Evolutionary conservation across 2,329 filamentous ascomycete genomes (phyloP), one percentile per base, ranked within the genome.

Genomic region (Trichophyton rubrum): DNA sequence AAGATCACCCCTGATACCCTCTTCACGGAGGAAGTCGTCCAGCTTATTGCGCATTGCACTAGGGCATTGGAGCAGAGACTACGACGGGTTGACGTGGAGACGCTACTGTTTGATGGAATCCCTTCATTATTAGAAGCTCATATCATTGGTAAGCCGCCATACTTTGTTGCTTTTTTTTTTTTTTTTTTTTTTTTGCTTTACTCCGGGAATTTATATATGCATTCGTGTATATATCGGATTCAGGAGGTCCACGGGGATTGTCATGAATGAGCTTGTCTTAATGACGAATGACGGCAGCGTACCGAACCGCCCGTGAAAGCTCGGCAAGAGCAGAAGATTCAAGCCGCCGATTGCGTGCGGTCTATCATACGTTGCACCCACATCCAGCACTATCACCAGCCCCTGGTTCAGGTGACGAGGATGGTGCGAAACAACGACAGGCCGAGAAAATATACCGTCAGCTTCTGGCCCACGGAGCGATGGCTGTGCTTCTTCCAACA

Each of bases 11-110:
- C 90, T 2, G 92, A 99, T 74, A 88, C 91, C 70, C 81, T 84
- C 11, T 95, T 99, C 70, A 85, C 93, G 62, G 86, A 87, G 66
- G 91, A 96, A 76, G 82, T 96, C 61, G 80, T 97, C 59, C 89
- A 90, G 69, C 86, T 96, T 66, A 88, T 97, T 68, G 93, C 92
- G 45, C 92, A 97, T 74, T 93, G 89, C 73, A 96, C 90, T 45
- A 82, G 89, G 61, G 89, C 86, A 6, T 75, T 99, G 62, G 93
- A 97, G 75, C 87, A 96, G 76, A 83, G 93, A 67, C 75, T 96
- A 62, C 82, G 90, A 62, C 84, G 86, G 69, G 82, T 95, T 30
- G 91, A 97, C 74, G 72, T 96, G 63, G 89, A 93, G 76, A 84
- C 85, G 64, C 73, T 99, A 66, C 66, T 96, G 49, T 79, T 97